These are phyloP conservation scores for Crataegus laevigata DNA, from an alignment of 306 rosid species.

Conservation along the genomic window DNA sequence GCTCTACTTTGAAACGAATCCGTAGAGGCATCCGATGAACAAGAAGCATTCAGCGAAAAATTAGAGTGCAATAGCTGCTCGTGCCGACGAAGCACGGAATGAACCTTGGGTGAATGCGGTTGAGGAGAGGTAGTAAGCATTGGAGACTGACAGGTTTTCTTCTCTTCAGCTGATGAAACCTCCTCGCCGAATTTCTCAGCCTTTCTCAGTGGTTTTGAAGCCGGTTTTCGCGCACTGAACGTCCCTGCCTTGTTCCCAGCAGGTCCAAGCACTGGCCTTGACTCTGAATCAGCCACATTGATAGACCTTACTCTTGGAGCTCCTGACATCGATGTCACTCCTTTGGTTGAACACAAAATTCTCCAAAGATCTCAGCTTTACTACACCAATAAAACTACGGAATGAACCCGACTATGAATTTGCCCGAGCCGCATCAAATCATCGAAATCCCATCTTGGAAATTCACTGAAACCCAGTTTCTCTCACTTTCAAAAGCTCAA, in stretches of 20 bases:
- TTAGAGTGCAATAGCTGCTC: slow-evolving; percentile 66
- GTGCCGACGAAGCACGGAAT: slow-evolving; percentile 59
- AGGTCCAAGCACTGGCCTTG: slow-evolving; percentile 62
- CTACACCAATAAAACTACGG: neutral
- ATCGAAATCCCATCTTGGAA: slow-evolving; percentile 14
- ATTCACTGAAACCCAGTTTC: slow-evolving; percentile 21
- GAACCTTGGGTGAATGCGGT: slow-evolving; percentile 37
- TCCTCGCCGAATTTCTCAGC: slow-evolving; percentile 40
- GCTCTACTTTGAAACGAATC: slow-evolving; percentile 78
- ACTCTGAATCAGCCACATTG: slow-evolving; percentile 70
- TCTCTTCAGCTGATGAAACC: slow-evolving; percentile 44
- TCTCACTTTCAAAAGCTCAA: slow-evolving; percentile 20
- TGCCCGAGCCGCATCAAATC: slow-evolving; percentile 11
- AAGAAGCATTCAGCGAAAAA: slow-evolving; percentile 66
- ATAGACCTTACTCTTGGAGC: slow-evolving; percentile 79
- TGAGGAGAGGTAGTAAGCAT: slow-evolving; percentile 33
- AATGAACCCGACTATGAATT: slow-evolving; percentile 10
- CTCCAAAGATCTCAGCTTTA: neutral
- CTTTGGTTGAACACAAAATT: neutral
- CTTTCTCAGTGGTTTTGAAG: slow-evolving; percentile 53
- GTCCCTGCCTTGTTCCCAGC: slow-evolving; percentile 67
- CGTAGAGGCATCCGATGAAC: slow-evolving; percentile 86
- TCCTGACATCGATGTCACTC: slow-evolving; percentile 48
- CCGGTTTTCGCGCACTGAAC: slow-evolving; percentile 40
- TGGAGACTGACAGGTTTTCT: slow-evolving; percentile 39